Conservation (phyloP, 495 filamentous ascomycete genomes). For the Lasiosphaeria miniovina region DNA sequence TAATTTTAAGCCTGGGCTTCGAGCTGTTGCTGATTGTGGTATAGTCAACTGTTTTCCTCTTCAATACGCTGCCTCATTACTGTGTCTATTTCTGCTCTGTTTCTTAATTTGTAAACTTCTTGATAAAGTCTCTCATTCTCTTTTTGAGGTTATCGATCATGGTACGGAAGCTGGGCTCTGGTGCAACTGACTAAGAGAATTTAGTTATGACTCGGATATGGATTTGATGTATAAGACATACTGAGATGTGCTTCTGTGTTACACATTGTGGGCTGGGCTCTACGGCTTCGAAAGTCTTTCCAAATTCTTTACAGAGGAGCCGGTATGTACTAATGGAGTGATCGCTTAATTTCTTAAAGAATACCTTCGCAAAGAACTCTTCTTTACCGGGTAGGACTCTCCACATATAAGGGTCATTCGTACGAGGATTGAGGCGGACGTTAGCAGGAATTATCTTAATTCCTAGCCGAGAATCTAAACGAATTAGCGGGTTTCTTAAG, state of each 20-base stretch:
- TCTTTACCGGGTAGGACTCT: conserved; percentile 1
- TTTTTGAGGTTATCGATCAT: too few species aligned
- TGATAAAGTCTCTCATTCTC: too few species aligned
- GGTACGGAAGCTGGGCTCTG: too few species aligned
- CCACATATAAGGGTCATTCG: background rate
- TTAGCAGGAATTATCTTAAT: background rate
- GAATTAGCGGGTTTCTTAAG: conserved; percentile 1
- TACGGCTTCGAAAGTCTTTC: conserved; percentile 2
- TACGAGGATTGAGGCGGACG: conserved; percentile 4
- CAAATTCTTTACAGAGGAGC: background rate
- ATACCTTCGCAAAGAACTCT: background rate
- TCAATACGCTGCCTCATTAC: too few species aligned
- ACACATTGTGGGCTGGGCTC: background rate
- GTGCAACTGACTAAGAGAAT: background rate
- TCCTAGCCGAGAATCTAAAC: background rate
- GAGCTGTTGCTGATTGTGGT: too few species aligned
- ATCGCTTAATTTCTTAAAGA: conserved; percentile 2
- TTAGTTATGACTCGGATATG: background rate
- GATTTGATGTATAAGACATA: background rate
- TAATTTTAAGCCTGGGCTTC: too few species aligned
- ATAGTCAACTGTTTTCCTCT: too few species aligned
- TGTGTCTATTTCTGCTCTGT: too few species aligned
- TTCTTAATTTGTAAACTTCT: too few species aligned
- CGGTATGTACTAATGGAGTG: conserved; percentile 4
- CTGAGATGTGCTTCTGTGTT: background rate